Percentiles rank a stretch among this genome's conserved stretches.
phyloP scores from a whole-genome alignment of 2,329 filamentous ascomycete species.

The Aspergillus quadrilineatus region DNA sequence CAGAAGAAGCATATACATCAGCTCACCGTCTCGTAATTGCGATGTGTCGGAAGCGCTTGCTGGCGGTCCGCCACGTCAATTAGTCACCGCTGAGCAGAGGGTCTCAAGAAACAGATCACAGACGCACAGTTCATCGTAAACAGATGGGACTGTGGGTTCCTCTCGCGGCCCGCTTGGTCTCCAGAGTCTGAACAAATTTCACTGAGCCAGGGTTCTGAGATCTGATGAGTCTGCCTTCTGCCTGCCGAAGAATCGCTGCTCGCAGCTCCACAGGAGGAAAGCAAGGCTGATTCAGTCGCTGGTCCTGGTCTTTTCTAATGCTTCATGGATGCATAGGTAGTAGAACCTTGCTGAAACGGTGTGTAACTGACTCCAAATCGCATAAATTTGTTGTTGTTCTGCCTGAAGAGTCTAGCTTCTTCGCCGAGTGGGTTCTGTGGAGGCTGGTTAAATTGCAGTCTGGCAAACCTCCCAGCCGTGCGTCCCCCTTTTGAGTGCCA shows the following conservation, averaged over 20 bases:
- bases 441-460: constrained; percentile 11
- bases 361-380: not conserved
- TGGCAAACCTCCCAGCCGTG: constrained; percentile 7
- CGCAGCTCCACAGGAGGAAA: not conserved
- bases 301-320: not conserved
- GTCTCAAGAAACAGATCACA: constrained; percentile 1
- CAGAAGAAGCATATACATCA: not conserved
- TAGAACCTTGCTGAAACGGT: constrained; percentile 2
- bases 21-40: not conserved
- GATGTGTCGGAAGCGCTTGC: not conserved
- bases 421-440: constrained; percentile 2
- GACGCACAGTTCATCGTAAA: not conserved
- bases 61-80: constrained; percentile 7
- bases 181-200: not conserved
- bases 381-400: constrained; percentile 3
- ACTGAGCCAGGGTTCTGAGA: not conserved
- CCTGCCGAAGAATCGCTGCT: not conserved
- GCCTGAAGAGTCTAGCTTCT: constrained; percentile 2
- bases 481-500: constrained; percentile 9
- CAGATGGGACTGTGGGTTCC: not conserved
- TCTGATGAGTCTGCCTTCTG: not conserved
- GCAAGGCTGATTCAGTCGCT: not conserved
- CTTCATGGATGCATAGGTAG: not conserved
- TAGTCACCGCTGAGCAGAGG: not conserved
- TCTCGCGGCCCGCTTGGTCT: not conserved